phyloP scores from a whole-genome alignment of 495 filamentous ascomycete species.

The Chaetomium cochliodes region DNA sequence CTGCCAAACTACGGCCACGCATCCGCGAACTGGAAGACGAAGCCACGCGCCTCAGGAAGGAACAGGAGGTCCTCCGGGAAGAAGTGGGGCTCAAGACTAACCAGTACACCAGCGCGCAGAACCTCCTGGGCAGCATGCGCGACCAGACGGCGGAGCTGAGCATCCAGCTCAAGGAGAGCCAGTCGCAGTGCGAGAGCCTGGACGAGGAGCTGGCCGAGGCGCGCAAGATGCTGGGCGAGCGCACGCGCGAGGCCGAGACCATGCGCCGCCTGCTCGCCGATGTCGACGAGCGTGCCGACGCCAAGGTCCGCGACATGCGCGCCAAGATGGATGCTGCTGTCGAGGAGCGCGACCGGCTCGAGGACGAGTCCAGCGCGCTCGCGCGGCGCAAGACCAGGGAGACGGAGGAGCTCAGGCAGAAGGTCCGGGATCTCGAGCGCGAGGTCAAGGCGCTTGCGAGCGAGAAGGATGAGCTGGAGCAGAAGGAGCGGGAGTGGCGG shows the following conservation, averaged over 20 bases:
- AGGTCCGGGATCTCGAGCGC: conserved; percentile 76
- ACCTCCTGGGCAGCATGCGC: conserved; percentile 83
- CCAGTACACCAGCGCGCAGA: conserved; percentile 84
- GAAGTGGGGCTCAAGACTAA: conserved; percentile 79
- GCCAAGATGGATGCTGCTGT: conserved; percentile 82
- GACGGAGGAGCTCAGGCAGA: conserved; percentile 78
- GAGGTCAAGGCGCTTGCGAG: conserved; percentile 67
- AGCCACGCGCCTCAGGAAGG: conserved; percentile 59
- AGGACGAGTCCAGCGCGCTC: conserved; percentile 80
- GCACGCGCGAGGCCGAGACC: conserved; percentile 91
- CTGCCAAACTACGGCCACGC: conserved; percentile 59
- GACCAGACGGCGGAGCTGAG: conserved; percentile 84
- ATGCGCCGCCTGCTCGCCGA: conserved; percentile 89
- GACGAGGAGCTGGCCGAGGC: conserved; percentile 91
- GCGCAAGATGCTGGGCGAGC: conserved; percentile 82
- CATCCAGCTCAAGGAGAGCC: conserved; percentile 90
- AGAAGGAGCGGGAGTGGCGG: conserved; percentile 66
- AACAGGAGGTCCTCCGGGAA: conserved; percentile 67
- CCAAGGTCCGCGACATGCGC: conserved; percentile 81
- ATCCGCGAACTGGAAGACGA: conserved; percentile 72
- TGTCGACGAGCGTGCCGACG: conserved; percentile 77
- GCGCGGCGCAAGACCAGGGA: conserved; percentile 75
- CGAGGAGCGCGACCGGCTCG: conserved; percentile 87
- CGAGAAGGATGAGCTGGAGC: conserved; percentile 64
- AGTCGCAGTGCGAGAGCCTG: conserved; percentile 76